Evolutionary conservation across 257 asterid genomes (phyloP).

Genomic region (Fraxinus quadrangulata): DNA sequence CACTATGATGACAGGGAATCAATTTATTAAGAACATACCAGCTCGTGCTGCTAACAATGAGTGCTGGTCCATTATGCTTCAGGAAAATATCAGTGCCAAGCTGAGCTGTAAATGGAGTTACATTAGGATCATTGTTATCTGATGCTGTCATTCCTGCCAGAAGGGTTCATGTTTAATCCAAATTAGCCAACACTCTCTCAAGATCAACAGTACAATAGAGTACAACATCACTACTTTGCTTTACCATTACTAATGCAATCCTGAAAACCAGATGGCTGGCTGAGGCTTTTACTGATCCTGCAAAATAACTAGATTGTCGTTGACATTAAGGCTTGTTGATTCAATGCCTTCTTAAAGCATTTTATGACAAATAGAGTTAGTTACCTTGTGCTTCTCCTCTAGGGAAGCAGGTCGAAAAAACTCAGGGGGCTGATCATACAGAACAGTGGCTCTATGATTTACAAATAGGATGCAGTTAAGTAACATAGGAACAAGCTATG

Average conservation of each 20-base stretch:
- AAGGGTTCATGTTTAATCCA: slow-evolving; percentile 16
- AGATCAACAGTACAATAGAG: slow-evolving; percentile 14
- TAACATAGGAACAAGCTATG: slow-evolving; percentile 3
- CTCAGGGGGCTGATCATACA: slow-evolving; percentile 96
- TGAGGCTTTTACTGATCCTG: slow-evolving; percentile 66
- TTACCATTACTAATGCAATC: slow-evolving; percentile 85
- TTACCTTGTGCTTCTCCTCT: slow-evolving; percentile 78
- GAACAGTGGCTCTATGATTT: slow-evolving; percentile 73
- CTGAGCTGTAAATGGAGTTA: slow-evolving; percentile 66
- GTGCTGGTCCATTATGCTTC: slow-evolving; percentile 85
- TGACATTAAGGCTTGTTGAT: slow-evolving; percentile 31
- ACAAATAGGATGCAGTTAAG: slow-evolving; percentile 14
- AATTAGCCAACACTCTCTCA: slow-evolving; percentile 21
- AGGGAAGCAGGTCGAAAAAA: slow-evolving; percentile 81
- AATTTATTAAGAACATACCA: slow-evolving; percentile 51
- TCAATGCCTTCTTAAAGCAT: slow-evolving; percentile 29
- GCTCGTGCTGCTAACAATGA: slow-evolving; percentile 95
- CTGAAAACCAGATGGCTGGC: slow-evolving; percentile 55
- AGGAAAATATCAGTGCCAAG: slow-evolving; percentile 51
- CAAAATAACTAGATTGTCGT: slow-evolving; percentile 69
- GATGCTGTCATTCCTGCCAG: slow-evolving; percentile 46
- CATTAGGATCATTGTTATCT: slow-evolving; percentile 41
- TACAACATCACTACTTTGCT: slow-evolving; percentile 22
- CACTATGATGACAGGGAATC: slow-evolving; percentile 9
- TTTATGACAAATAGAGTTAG: slow-evolving; percentile 25